Evolutionary conservation across 2,329 filamentous ascomycete species (phyloP).

Genomic region (Ophiocordyceps camponoti-saundersi): DNA sequence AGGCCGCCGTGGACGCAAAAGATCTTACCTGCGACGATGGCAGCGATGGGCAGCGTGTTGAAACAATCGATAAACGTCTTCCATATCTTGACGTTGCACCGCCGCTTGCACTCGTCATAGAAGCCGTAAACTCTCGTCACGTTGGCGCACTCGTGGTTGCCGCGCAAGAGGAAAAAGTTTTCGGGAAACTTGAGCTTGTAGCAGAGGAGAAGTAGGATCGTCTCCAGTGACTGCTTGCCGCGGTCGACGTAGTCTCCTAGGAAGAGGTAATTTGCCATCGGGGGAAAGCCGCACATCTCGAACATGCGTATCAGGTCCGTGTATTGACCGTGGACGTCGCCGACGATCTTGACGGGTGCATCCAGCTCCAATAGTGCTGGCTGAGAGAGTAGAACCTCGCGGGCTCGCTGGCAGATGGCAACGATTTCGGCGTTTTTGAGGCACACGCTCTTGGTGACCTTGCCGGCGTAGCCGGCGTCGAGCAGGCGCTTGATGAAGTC

Average conservation of each 20-base stretch:
- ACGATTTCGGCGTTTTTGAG: constrained; percentile 95
- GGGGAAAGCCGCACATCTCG: constrained; percentile 96
- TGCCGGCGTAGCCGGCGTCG: constrained; percentile 88
- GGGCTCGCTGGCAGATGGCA: constrained; percentile 76
- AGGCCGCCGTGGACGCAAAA: constrained; percentile 94
- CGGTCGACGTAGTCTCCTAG: constrained; percentile 93
- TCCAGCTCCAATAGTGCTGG: constrained; percentile 83
- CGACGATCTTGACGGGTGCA: constrained; percentile 93
- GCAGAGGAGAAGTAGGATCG: constrained; percentile 78
- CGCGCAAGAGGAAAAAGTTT: constrained; percentile 89
- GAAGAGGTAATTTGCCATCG: constrained; percentile 82
- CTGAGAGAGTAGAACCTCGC: constrained; percentile 81
- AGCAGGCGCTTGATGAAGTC: constrained; percentile 92
- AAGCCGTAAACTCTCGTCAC: constrained; percentile 93
- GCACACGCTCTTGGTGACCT: constrained; percentile 94
- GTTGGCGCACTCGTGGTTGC: constrained; percentile 94
- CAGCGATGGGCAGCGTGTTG: constrained; percentile 85
- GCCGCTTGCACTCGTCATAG: constrained; percentile 93
- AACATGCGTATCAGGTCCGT: constrained; percentile 93
- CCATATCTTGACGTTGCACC: constrained; percentile 95
- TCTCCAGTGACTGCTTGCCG: constrained; percentile 90
- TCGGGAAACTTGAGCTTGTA: constrained; percentile 97
- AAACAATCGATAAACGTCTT: constrained; percentile 96
- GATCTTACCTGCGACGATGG: constrained; percentile 95
- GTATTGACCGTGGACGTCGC: constrained; percentile 92